phyloP scores from a whole-genome alignment of 2,329 filamentous ascomycete species.

The Exophiala sp. region DNA sequence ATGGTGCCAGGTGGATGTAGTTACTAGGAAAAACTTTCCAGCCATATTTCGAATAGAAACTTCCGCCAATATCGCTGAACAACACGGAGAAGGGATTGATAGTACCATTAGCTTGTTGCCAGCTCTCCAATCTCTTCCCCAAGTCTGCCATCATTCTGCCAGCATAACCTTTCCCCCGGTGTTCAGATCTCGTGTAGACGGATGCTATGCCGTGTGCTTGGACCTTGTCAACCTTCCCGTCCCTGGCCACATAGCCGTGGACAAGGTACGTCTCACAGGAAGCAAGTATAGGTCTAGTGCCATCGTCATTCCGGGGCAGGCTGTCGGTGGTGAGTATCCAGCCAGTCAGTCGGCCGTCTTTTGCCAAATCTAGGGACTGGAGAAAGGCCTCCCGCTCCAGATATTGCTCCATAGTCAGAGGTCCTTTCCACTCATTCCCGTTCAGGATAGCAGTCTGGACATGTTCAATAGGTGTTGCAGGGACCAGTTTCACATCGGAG shows the following conservation, averaged over 20 bases:
- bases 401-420: slow-evolving; percentile 50
- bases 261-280: slow-evolving; percentile 53
- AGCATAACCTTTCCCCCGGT: slow-evolving; percentile 69
- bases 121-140: slow-evolving; percentile 48
- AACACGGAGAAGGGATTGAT: slow-evolving; percentile 65
- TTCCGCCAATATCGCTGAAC: slow-evolving; percentile 79
- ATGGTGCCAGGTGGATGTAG: slow-evolving; percentile 60
- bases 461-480: slow-evolving; percentile 51
- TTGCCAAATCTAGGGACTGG: slow-evolving; percentile 47
- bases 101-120: slow-evolving; percentile 42
- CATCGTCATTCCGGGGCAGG: slow-evolving; percentile 33
- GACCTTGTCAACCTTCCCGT: slow-evolving; percentile 47
- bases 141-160: slow-evolving; percentile 67
- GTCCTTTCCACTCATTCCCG: slow-evolving; percentile 53
- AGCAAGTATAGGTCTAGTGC: slow-evolving; percentile 46
- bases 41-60: slow-evolving; percentile 69
- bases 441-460: slow-evolving; percentile 50
- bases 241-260: slow-evolving; percentile 39
- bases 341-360: slow-evolving; percentile 51
- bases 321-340: slow-evolving; percentile 54
- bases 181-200: slow-evolving; percentile 66
- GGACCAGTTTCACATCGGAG: slow-evolving; percentile 48
- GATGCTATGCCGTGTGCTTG: slow-evolving; percentile 67
- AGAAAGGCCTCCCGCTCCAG: slow-evolving; percentile 53
- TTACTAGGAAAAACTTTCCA: slow-evolving; percentile 70